A percentile compares a stretch with the other conserved stretches of the same genome.
phyloP scores from a whole-genome alignment of 306 rosid species.

The Canavalia ensiformis region DNA sequence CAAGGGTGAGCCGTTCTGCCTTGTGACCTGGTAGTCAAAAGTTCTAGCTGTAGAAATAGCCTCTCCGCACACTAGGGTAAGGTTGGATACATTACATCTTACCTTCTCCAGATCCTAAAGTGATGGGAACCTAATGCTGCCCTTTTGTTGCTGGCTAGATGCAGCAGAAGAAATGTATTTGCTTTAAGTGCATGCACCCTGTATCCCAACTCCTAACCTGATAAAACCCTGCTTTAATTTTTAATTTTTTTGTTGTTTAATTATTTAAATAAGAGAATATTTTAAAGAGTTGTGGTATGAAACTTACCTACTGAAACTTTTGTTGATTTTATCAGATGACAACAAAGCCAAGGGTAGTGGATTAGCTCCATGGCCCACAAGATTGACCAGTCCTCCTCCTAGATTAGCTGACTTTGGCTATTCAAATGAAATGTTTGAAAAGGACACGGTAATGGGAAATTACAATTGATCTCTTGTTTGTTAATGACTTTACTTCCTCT shows the following conservation, averaged over 20 bases:
- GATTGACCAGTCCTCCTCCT: slow-evolving; percentile 90
- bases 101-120: neutral
- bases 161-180: slow-evolving; percentile 4
- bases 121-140: neutral
- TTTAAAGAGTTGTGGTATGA: neutral
- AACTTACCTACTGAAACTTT: slow-evolving; percentile 46
- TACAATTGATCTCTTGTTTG: slow-evolving; percentile 35
- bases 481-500: slow-evolving; percentile 8
- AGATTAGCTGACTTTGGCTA: slow-evolving; percentile 95
- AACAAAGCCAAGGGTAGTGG: slow-evolving; percentile 82
- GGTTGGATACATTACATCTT: neutral
- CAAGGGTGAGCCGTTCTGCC: neutral
- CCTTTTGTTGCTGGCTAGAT: neutral
- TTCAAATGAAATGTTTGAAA: slow-evolving; percentile 82
- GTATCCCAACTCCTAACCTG: slow-evolving; percentile 2
- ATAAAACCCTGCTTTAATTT: slow-evolving; percentile 5
- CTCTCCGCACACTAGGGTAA: neutral
- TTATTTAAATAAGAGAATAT: neutral
- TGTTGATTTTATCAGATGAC: slow-evolving; percentile 68
- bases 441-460: slow-evolving; percentile 76
- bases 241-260: slow-evolving; percentile 7
- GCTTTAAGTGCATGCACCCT: slow-evolving; percentile 21
- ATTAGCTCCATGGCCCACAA: slow-evolving; percentile 95
- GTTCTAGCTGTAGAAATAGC: slow-evolving; percentile 10
- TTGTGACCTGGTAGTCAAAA: slow-evolving; percentile 11